Evolutionary conservation across 2,329 filamentous ascomycete species (phyloP), one percentile per base, ranked within the genome.

Genomic region (Ceratocystis cubensis): DNA sequence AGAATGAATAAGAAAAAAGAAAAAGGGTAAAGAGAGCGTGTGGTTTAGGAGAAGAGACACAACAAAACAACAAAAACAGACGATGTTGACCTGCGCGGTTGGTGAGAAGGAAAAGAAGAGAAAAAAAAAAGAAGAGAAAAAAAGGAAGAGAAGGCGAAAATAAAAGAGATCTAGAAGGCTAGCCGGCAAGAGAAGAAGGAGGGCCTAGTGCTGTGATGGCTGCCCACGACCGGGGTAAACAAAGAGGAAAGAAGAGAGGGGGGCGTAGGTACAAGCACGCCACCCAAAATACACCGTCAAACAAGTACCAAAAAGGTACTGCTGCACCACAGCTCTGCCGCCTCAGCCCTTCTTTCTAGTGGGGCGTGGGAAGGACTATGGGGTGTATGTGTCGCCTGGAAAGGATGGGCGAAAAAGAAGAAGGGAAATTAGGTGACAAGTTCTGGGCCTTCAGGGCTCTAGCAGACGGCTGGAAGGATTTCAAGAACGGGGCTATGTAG

Each of bases 371-470:
- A 50, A 17, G n/a, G n/a, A 25, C 5, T 22, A 53, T n/a, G n/a
- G 37, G 37, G 37, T 15, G 37, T 15, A 3, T 41, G 37, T 41
- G 37, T 20, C 10, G 28, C 25, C 56, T 10, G 56, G 15, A 59
- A 59, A 59, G 50, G 25, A 22, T 56, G 59, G 37, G 48, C 50
- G 65, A 56, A 56, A 25, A 25, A 28, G 28, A 25, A 30, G 48
- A 48, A 30, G 62, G 66, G 66, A 67, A 67, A 67, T 67, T 67
- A 67, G 53, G 63, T 65, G 66, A 65, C 66, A 64, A 67, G 66
- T 67, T 67, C 66, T 67, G 41, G 65, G 66, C 53, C 66, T 37
- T 59, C 15, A 25, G 33, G 53, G 28, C 37, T 13, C 37, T 41
- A 41, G 28, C 10, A n/a, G 53, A 17, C 28, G 2, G 53, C 25